phyloP scores from a whole-genome alignment of 148 eudicot species.

The Cornus suecica region DNA sequence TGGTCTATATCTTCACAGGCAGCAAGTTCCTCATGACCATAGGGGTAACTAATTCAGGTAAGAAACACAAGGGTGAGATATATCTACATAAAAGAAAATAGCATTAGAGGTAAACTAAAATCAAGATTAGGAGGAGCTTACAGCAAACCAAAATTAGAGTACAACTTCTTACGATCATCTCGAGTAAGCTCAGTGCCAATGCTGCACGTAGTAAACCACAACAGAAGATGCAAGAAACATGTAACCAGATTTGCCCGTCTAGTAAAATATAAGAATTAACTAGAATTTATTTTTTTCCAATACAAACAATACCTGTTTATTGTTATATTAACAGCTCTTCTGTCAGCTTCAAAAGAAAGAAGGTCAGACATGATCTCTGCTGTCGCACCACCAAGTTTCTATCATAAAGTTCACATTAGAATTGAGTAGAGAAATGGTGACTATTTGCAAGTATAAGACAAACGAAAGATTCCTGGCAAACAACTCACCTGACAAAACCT shows the following conservation, averaged over 20 bases:
- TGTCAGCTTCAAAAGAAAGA: slow-evolving; percentile 94
- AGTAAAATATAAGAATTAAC: neutral
- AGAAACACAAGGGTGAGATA: slow-evolving; percentile 7
- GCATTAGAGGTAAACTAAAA: neutral
- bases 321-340: slow-evolving; percentile 96
- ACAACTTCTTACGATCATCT: slow-evolving; percentile 89
- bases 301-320: slow-evolving; percentile 64
- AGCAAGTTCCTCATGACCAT: slow-evolving; percentile 97
- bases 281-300: neutral
- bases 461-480: neutral
- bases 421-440: neutral
- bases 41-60: slow-evolving; percentile 61
- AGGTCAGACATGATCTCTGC: slow-evolving; percentile 98
- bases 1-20: slow-evolving; percentile 94
- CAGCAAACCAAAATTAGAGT: slow-evolving; percentile 88
- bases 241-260: neutral
- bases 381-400: slow-evolving; percentile 99
- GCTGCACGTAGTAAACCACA: slow-evolving; percentile 41
- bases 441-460: neutral
- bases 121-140: slow-evolving; percentile 34
- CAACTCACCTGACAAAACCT: slow-evolving; percentile 80
- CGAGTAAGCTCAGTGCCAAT: slow-evolving; percentile 98
- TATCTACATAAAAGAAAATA: slow-evolving; percentile 12
- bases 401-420: slow-evolving; percentile 17
- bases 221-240: neutral